These are phyloP conservation scores for Russula brevipes DNA, from an alignment of 768 basidiomycete species.

Conservation along the genomic window DNA sequence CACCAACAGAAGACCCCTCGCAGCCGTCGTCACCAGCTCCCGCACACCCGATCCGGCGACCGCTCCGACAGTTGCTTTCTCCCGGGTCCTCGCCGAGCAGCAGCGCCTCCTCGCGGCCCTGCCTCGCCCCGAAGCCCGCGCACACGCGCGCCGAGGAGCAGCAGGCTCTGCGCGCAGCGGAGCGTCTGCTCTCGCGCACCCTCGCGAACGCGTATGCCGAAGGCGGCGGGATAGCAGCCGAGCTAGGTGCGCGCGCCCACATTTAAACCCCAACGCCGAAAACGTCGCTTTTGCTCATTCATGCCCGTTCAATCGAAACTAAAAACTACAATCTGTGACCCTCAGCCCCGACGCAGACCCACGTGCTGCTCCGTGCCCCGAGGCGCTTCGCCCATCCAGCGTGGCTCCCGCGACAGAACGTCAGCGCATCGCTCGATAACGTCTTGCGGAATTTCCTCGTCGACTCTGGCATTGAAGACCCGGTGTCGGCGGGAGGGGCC, in stretches of 20 bases:
- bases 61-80: constrained; percentile 18
- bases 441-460: constrained; percentile 36
- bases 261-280: neutral
- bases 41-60: constrained; percentile 16
- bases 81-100: constrained; percentile 14
- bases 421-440: constrained; percentile 36
- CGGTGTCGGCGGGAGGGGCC: constrained; percentile 27
- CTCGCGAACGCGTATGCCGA: constrained; percentile 43
- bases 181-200: constrained; percentile 42
- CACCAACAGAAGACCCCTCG: constrained; percentile 4
- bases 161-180: constrained; percentile 34
- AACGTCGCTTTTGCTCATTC: neutral
- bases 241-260: constrained; percentile 34
- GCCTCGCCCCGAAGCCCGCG: neutral
- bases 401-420: constrained; percentile 45
- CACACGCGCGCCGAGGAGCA: constrained; percentile 34
- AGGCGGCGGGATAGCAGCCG: constrained; percentile 39
- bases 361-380: constrained; percentile 44
- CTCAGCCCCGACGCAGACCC: constrained; percentile 45
- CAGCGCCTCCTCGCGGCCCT: constrained; percentile 5
- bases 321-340: neutral
- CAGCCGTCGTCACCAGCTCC: constrained; percentile 10
- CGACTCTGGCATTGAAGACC: constrained; percentile 25
- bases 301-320: too few relatives aligned
- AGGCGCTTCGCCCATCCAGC: constrained; percentile 43